Base-by-base conservation (phyloP, 805 yeast genomes). In the Kodamaea kaohsiungensis region DNA sequence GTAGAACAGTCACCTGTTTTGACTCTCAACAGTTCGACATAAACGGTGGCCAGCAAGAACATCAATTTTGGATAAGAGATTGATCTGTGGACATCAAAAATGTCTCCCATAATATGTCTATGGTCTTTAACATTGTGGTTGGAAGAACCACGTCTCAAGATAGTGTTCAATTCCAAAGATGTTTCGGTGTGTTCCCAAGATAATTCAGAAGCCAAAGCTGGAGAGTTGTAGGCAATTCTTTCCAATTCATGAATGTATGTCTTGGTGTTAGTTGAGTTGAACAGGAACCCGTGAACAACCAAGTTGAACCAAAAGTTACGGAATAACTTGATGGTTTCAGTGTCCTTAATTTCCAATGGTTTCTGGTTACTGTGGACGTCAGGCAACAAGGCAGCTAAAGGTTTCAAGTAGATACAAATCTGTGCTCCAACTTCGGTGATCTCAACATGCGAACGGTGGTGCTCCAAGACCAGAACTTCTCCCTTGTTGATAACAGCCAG, bases 261-360 rank as follows among this genome's bases (percentile, higher is more conserved):
- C 53, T 72, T 70, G 13, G 83, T 79, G 63, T 85, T 73, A 12
- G 76, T 74, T 0, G 95, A 85, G 38, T 77, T 77, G 53, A 76
- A 76, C n/a, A 84, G 80, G 66, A 86, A 91, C 0, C 99, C 99
- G 69, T 95, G 97, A 25, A 92, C 88, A 3, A 87, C 93, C 79
- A 95, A 77, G 64, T 93, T 95, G 68, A 90, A 91, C 99, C 99
- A 95, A 45, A 91, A 84, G 68, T 95, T 88, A 64, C 96, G 81
- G 75, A 93, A 90, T 55, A 86, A 73, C 46, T 80, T 78, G 48
- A 84, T 73, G 1, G 84, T 73, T 1, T 73, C 73, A 40, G 82
- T 81, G 58, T 86, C 83, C 7, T 66, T 61, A 15, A 72, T 70
- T 18, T 63, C 59, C 67, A 62, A 79, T 0, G 88, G 84, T 4